Evolutionary conservation across 129 eudicot species (phyloP), one percentile per base, ranked within the genome.

Genomic region (Artemisia tridentata): DNA sequence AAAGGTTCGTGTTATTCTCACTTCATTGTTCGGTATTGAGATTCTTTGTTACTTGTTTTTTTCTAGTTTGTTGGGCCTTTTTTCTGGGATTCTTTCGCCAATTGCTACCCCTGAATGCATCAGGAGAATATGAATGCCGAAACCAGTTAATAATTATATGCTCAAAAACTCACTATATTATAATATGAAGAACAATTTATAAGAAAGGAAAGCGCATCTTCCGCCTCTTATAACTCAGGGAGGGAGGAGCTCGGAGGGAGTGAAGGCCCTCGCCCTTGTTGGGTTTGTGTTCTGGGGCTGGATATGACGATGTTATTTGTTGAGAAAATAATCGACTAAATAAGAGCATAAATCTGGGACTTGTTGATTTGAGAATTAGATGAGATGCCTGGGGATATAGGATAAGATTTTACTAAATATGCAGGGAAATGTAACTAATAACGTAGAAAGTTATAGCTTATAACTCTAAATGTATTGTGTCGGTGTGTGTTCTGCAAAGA

Each of bases 1-100:
- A 93, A 77, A 93, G 92, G 98, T 93, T 70, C 11, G 63, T 52
- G 67, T 69, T 54, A 3, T 54, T 54, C 50, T 18, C 31, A 7
- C 21, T 25, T 68, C 5, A 20, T 48, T 48, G 48, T 8, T 67
- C 18, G 25, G 15, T 71, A 38, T 38, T 38, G 11, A 38, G 45
- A 38, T 38, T 38, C 45, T 38, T 38, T 9, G 45, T 38, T 38
- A 38, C 45, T 38, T 38, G 7, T 38, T 38, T 38, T 7, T 38
- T 0, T 38, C n/a, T 38, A 38, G 11, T 8, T 38, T 38, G 11
- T 38, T 38, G 45, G 45, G 45, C 53, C 0, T 19, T 31, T 11
- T 38, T 16, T 38, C 27, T 10, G 16, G 57, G 11, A 19, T 56
- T 41, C 23, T 41, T 48, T 50, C 19, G 14, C 51, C 31, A 48